These are phyloP conservation scores for Glaciozyma martinii DNA, from an alignment of 768 basidiomycete genomes.

Conservation along the genomic window DNA sequence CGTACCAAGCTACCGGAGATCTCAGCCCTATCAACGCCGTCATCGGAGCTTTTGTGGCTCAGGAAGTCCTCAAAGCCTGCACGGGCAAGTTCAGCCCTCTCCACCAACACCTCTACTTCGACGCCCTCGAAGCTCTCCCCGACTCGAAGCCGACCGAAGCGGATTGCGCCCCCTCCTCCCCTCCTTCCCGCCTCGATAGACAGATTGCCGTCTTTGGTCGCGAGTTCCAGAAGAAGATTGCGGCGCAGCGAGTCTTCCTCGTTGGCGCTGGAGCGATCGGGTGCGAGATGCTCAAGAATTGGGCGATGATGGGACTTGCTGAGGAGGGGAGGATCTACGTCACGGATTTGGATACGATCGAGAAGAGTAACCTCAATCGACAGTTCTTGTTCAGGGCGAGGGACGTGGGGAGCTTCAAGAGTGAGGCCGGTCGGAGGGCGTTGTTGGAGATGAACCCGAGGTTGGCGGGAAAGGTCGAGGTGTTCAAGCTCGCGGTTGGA, in stretches of 20 bases:
- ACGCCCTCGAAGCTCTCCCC: constrained; percentile 91
- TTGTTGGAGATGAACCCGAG: constrained; percentile 94
- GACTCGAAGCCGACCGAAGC: constrained; percentile 50
- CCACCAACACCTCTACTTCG: constrained; percentile 90
- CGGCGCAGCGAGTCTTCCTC: constrained; percentile 83
- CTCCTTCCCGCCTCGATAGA: constrained; percentile 68
- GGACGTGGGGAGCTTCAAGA: constrained; percentile 93
- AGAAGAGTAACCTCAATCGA: constrained; percentile 96
- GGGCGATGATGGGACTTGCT: constrained; percentile 96
- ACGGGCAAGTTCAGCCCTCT: constrained; percentile 97
- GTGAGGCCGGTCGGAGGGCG: constrained; percentile 82
- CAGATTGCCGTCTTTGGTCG: constrained; percentile 96
- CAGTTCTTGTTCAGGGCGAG: constrained; percentile 96
- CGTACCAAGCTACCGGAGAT: constrained; percentile 87
- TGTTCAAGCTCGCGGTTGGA: constrained; percentile 89
- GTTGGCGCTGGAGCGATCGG: constrained; percentile 99
- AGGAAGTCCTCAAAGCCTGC: constrained; percentile 92
- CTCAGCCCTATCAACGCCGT: constrained; percentile 84
- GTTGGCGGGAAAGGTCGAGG: constrained; percentile 70
- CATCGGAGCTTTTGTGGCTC: constrained; percentile 93
- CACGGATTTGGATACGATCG: constrained; percentile 96
- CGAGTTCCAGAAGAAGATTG: constrained; percentile 82
- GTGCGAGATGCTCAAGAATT: constrained; percentile 99
- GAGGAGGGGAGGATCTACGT: constrained; percentile 79
- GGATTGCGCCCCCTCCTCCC: constrained; percentile 67